Conservation (phyloP, 1,284 basidiomycete genomes). For the Mycena sp. region DNA sequence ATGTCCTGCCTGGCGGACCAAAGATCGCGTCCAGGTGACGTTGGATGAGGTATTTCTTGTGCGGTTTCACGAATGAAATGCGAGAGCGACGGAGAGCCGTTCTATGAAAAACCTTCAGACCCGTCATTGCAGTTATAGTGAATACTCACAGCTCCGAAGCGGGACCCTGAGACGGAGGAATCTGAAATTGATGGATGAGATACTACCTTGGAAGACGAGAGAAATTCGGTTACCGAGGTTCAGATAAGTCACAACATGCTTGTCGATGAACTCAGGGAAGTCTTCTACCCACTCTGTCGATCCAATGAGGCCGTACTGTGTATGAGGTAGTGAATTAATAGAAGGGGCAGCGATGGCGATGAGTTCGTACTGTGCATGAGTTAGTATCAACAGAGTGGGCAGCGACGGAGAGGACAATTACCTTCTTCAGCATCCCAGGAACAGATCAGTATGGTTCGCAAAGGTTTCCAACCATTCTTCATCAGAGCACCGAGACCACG, state of each 20-base stretch:
- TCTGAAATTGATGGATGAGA: constrained; percentile 30
- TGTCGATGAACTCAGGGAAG: constrained; percentile 82
- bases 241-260: constrained; percentile 87
- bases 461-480: constrained; percentile 86
- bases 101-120: constrained; percentile 1
- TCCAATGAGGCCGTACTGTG: constrained; percentile 85
- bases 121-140: not conserved
- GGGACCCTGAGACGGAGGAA: constrained; percentile 73
- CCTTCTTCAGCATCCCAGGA: constrained; percentile 42
- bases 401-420: not conserved
- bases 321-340: not conserved
- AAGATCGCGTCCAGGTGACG: constrained; percentile 57
- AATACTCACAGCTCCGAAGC: constrained; percentile 51
- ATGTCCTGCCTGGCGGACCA: constrained; percentile 73
- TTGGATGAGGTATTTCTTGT: constrained; percentile 74
- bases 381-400: constrained; percentile 77
- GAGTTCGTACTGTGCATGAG: constrained; percentile 92
- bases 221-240: constrained; percentile 68
- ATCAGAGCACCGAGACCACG: constrained; percentile 83
- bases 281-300: constrained; percentile 83
- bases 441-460: constrained; percentile 63
- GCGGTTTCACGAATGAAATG: constrained; percentile 77
- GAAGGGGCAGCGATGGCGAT: constrained; percentile 10
- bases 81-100: constrained; percentile 81
- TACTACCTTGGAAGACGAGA: not conserved